Evolutionary conservation across 1,139 yeast species (phyloP), one percentile per base, ranked within the genome.

Genomic region (Pichia cactophila): DNA sequence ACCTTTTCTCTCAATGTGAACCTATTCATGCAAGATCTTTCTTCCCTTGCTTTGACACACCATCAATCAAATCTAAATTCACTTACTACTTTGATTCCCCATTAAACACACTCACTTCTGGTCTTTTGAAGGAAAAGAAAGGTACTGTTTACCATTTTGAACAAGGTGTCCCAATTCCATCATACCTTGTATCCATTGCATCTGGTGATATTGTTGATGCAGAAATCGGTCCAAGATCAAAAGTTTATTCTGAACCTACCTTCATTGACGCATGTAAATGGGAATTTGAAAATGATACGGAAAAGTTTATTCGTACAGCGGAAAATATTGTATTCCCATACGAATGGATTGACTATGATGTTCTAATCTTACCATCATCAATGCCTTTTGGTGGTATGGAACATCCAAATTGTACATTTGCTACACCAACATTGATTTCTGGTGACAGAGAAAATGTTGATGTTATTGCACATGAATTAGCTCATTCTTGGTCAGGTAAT

Each of bases 301-400:
- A 89, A 65, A 77, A 77, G 52, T 88, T 89, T 69, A 81, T 89
- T 56, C 68, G 78, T 59, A 76, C 86, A n/a, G 96, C 96, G 6
- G 95, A 86, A 63, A 68, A 74, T 40, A 73, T 89, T 51, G 81
- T 87, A n/a, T 87, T 83, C 63, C 78, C 80, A 2, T 89, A 89
- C 65, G 94, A 86, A 62, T 89, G 96, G 96, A 76, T 79, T 53
- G 81, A 81, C 44, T 89, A 85, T 67, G 92, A 88, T 62, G 86
- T 88, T 26, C 72, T 89, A 48, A 81, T 89, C 39, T 75, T 88
- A 55, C 96, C 96, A 4, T 76, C 80, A 49, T 78, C 90, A 6
- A 88, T 87, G 77, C 96, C 96, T 3, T 89, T 87, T 61, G 96
- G 96, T 54, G 96, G 97, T 49, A 89, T 89, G 96, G 97, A 89